Evolutionary conservation across 1,284 basidiomycete species (phyloP), one percentile per base, ranked within the genome.

Genomic region (Microbotryum lychnidis-dioicae): DNA sequence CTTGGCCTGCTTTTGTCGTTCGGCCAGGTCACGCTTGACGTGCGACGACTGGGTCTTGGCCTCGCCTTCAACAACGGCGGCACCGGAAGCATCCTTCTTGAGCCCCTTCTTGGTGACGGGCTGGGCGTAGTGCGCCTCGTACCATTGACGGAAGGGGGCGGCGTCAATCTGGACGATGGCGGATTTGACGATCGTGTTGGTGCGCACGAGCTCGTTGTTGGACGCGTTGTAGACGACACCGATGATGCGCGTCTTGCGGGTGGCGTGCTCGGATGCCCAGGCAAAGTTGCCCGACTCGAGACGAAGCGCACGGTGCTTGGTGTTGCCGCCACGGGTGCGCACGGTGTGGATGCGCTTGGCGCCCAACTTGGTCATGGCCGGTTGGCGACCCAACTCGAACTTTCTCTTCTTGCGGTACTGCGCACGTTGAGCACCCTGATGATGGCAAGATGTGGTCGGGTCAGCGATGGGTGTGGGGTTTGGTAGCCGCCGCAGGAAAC

Each of bases 191-290:
- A 97, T 85, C 65, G 92, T 97, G 82, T 97, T 96, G 73, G 92
- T 97, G 75, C 92, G 89, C 76, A 97, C 92, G 75, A 97, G 84
- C 80, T 97, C 92, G 80, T 97, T 97, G 85, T 97, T 97, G 69
- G 92, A 92, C 54, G 93, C 84, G 78, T 97, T 97, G 84, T 97
- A 97, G 57, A 91, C 92, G 71, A 97, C 93, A 80, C 85, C 80
- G 77, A 97, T 90, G 76, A 97, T 82, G 75, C 93, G 86, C 59
- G 92, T 93, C 83, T 97, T 97, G 79, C 81, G 83, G 63, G 92
- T 97, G 66, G 85, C 80, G 75, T 87, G 83, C 80, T 97, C 92
- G 54, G 89, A 93, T 63, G 82, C 93, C 92, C 92, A 97, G 64
- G 93, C 91, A 78, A 91, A 97, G 84, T 97, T 97, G 69, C 92